These are phyloP conservation scores for Xylaria sp. DNA, from an alignment of 2,329 filamentous ascomycete species.

Conservation along the genomic window DNA sequence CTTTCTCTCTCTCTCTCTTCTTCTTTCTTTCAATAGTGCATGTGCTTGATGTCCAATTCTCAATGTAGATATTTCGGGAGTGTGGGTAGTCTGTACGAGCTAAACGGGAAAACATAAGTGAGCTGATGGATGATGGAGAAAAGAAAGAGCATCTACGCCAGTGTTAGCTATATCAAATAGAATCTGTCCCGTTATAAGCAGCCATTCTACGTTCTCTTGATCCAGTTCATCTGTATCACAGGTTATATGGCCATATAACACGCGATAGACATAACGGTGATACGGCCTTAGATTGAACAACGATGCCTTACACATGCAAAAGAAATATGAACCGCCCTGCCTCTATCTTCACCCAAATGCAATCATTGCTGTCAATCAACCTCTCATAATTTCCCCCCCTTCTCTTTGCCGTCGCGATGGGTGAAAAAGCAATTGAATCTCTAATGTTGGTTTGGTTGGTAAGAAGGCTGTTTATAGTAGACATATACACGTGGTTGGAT, in stretches of 20 bases:
- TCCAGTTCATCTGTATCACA: background rate
- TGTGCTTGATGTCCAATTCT: no score
- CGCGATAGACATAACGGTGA: conserved; percentile 10
- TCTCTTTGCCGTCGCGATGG: conserved; percentile 3
- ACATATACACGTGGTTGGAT: conserved; percentile 41
- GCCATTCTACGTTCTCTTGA: background rate
- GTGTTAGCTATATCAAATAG: background rate
- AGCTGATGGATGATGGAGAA: background rate
- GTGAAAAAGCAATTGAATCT: conserved; percentile 24
- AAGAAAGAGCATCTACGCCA: background rate
- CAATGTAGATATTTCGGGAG: background rate
- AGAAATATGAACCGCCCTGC: conserved; percentile 28
- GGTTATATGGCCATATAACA: background rate
- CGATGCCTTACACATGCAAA: conserved; percentile 40
- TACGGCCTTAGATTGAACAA: conserved; percentile 25
- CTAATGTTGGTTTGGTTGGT: conserved; percentile 28
- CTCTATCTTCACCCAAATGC: conserved; percentile 35
- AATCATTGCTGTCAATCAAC: conserved; percentile 15
- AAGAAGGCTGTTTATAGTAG: conserved; percentile 36
- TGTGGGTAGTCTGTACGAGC: background rate
- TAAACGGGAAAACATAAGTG: background rate
- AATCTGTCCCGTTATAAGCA: no score
- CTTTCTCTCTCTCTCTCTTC: no score
- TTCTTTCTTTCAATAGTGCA: no score
- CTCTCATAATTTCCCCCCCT: conserved; percentile 8